Conservation (phyloP, 208 protist species). For the Leishmania tarentolae region DNA sequence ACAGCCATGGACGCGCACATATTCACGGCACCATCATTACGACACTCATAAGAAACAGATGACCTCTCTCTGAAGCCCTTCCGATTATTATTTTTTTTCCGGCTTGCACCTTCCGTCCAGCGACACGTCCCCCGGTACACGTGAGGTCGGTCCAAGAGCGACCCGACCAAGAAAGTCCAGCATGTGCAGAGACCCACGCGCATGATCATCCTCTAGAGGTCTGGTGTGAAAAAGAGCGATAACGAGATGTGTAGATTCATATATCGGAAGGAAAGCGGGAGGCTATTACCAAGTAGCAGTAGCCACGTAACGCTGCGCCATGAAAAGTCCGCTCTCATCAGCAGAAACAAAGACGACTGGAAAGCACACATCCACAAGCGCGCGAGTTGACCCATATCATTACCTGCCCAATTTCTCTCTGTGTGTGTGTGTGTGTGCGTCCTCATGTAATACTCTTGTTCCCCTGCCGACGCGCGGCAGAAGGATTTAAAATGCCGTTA, state of each 20-base stretch:
- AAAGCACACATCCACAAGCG: neutral
- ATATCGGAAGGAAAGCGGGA: neutral
- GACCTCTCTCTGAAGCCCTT: neutral
- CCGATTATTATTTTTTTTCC: too few relatives aligned
- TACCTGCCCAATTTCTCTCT: neutral
- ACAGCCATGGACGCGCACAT: neutral
- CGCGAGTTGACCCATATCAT: neutral
- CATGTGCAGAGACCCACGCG: neutral
- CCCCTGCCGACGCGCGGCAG: neutral
- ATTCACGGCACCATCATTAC: neutral
- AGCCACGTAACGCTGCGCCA: neutral
- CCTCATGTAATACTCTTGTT: neutral
- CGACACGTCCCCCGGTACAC: neutral
- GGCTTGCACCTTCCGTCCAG: neutral
- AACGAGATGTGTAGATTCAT: neutral
- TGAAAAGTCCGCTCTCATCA: neutral
- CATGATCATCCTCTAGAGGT: neutral
- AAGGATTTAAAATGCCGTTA: too few relatives aligned
- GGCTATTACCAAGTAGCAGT: neutral
- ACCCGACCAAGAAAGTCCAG: neutral
- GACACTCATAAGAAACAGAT: neutral
- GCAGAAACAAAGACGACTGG: neutral
- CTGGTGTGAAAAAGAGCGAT: neutral
- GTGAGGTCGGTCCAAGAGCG: neutral
- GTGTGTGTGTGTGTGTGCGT: neutral